Conservation (phyloP, 2,329 filamentous ascomycete genomes). For the Colletotrichum aenigma region DNA sequence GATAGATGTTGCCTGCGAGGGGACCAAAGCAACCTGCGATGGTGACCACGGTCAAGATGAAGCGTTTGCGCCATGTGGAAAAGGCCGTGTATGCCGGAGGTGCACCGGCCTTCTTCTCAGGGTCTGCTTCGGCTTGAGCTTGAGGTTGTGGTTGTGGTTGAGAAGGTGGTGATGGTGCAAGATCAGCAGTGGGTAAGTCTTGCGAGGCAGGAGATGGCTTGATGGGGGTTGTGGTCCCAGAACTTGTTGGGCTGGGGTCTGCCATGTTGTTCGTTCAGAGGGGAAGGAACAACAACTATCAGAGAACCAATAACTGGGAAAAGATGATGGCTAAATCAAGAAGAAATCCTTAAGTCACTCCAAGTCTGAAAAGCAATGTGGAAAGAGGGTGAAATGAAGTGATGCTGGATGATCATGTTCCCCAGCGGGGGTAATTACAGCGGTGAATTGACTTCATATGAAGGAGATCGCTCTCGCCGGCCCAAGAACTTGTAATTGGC, state of each 20-base stretch:
- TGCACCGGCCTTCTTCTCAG: conserved; percentile 17
- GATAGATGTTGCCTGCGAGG: conserved; percentile 46
- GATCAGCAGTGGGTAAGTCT: not conserved
- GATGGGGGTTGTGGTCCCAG: not conserved
- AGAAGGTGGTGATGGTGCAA: not conserved
- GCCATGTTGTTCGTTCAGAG: not conserved
- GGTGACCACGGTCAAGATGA: conserved; percentile 43
- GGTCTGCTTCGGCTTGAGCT: not conserved
- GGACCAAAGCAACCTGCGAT: conserved; percentile 46
- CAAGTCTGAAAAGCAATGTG: not conserved
- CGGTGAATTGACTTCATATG: not conserved
- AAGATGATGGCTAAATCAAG: not conserved
- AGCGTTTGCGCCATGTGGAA: conserved; percentile 33
- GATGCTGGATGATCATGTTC: not conserved
- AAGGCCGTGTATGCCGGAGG: conserved; percentile 40
- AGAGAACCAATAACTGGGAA: not conserved
- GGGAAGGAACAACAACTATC: not conserved
- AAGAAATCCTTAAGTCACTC: not conserved
- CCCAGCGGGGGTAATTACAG: not conserved
- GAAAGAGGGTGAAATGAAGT: not conserved
- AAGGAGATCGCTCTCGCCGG: not conserved
- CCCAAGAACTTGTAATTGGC: not conserved
- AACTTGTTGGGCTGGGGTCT: not conserved
- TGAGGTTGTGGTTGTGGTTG: not conserved
- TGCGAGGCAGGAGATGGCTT: not conserved